A percentile compares a stretch with the other conserved stretches of the same genome.
Conservation (phyloP, 169 alveolate genomes). For the Cryptosporidium sp. region DNA sequence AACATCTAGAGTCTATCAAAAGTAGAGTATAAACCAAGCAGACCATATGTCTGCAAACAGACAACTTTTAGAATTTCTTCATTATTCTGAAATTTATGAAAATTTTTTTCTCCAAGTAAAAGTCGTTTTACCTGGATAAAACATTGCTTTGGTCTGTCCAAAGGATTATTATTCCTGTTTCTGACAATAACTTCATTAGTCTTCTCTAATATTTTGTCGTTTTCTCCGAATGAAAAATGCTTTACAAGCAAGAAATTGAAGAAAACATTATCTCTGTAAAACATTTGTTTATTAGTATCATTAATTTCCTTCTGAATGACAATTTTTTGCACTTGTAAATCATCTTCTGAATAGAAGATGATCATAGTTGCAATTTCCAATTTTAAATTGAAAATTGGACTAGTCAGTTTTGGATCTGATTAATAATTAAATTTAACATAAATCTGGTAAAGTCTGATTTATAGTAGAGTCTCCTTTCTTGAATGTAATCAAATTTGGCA, state of each 20-base stretch:
- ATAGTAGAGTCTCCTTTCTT: background rate
- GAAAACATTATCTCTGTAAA: background rate
- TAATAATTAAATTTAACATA: conserved; percentile 9
- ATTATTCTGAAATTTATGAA: background rate
- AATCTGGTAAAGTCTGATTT: conserved; percentile 25
- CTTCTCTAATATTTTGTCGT: background rate
- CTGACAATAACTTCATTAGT: background rate
- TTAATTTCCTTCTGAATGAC: background rate
- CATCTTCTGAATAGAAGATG: background rate
- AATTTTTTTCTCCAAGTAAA: background rate
- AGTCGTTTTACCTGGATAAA: background rate
- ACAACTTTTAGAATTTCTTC: conserved; percentile 13
- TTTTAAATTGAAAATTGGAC: background rate
- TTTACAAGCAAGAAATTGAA: background rate
- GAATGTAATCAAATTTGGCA: background rate
- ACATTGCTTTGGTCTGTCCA: conserved; percentile 48
- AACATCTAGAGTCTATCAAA: background rate
- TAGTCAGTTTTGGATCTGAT: conserved; percentile 4
- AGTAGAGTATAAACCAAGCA: conserved; percentile 12
- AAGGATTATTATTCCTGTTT: conserved; percentile 27
- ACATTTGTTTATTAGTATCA: background rate
- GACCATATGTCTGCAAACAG: conserved; percentile 38
- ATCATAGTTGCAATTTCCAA: conserved; percentile 5
- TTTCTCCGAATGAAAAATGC: background rate
- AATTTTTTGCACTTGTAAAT: background rate